A percentile compares a stretch with the other conserved stretches of the same genome.
phyloP scores from a whole-genome alignment of 179 eudicot genomes.

The Dionaea muscipula region DNA sequence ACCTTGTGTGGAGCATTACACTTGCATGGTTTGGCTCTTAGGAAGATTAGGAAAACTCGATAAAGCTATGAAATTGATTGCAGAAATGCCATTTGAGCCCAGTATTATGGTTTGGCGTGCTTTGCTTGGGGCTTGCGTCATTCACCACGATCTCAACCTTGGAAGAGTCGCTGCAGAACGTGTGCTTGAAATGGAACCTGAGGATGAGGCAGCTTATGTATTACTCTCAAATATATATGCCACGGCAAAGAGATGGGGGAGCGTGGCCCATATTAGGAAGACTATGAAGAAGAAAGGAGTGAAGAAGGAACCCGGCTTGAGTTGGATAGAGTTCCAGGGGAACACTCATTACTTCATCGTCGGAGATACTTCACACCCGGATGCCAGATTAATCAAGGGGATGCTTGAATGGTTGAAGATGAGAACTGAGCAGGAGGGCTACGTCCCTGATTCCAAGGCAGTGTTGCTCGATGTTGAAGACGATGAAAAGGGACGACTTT shows the following conservation, averaged over 20 bases:
- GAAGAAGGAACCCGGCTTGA: slow-evolving; percentile 54
- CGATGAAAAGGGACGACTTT: slow-evolving; percentile 54
- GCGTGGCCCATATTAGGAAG: slow-evolving; percentile 49
- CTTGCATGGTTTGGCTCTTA: slow-evolving; percentile 77
- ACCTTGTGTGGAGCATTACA: slow-evolving; percentile 72
- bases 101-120: slow-evolving; percentile 80
- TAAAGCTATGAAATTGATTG: slow-evolving; percentile 51
- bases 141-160: slow-evolving; percentile 54
- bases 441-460: slow-evolving; percentile 42
- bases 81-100: slow-evolving; percentile 48
- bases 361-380: slow-evolving; percentile 65
- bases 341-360: slow-evolving; percentile 47
- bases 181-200: slow-evolving; percentile 57
- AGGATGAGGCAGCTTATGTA: slow-evolving; percentile 55
- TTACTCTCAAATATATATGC: slow-evolving; percentile 64
- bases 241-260: slow-evolving; percentile 57
- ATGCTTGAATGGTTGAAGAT: slow-evolving; percentile 52
- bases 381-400: slow-evolving; percentile 49
- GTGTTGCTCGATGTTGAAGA: slow-evolving; percentile 72
- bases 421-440: slow-evolving; percentile 41
- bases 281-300: slow-evolving; percentile 45
- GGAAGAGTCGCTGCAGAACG: slow-evolving; percentile 53
- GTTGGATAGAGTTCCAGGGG: slow-evolving; percentile 76
- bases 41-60: slow-evolving; percentile 54
- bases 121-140: slow-evolving; percentile 63